Evolutionary conservation across 306 rosid species (phyloP), one percentile per base, ranked within the genome.

Genomic region (Lablab purpureus): DNA sequence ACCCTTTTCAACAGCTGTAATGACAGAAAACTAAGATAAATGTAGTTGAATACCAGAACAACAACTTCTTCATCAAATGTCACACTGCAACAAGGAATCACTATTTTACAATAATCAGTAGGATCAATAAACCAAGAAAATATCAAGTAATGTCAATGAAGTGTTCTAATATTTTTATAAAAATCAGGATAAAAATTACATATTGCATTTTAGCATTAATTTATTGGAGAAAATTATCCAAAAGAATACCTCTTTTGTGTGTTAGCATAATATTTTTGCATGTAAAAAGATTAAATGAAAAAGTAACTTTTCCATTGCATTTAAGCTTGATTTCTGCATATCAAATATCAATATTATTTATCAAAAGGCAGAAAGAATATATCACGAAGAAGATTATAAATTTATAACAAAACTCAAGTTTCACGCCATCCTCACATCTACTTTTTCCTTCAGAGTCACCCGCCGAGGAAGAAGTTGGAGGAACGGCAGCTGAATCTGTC

Each of bases 381-480:
- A 27, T 55, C 58, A 22, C 22, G 13, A 67, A 27, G 4, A 32
- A 77, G n/a, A 58, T 45, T 34, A 59, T 50, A 32, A 76, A 30
- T 71, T 40, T 49, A 49, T 15, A 82, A 56, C 50, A 82, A 9
- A 60, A 71, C 28, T 75, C 60, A 82, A 72, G 71, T 50, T n/a
- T 77, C 36, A 19, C 22, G 59, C 23, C 69, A 80, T 81, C 74
- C 97, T 83, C 76, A 93, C 97, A 91, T 90, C 84, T 96, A 84
- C 94, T 88, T 90, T 89, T 93, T 84, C 96, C 99, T 83, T 93
- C 98, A 56, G 98, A 96, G 76, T 91, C 99, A 79, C 97, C 99
- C 52, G 94, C 97, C 9, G 98, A 93, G 64, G 99, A 93, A 81
- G 93, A 84, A 43, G 97, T 67, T 63, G 37, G 94, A 65, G 86